phyloP scores from a whole-genome alignment of 495 filamentous ascomycete genomes.

The Gamarada debralockiae region DNA sequence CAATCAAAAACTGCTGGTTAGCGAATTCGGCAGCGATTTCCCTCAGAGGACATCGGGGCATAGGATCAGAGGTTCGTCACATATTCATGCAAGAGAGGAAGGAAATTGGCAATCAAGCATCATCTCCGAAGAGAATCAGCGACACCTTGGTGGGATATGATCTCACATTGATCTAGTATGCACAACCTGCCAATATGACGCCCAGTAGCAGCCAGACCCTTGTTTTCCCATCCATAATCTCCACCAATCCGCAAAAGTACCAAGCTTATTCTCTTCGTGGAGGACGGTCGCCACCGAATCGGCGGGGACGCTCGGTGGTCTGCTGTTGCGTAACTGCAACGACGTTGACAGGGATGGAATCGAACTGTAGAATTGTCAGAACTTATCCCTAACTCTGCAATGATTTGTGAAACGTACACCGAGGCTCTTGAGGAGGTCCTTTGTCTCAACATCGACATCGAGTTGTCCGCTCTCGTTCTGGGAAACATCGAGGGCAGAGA shows the following conservation, averaged over 20 bases:
- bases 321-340: slow-evolving; percentile 86
- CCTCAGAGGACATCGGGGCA: neutral
- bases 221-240: slow-evolving; percentile 21
- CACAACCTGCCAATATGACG: slow-evolving; percentile 44
- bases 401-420: slow-evolving; percentile 69
- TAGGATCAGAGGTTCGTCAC: neutral
- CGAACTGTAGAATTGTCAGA: slow-evolving; percentile 64
- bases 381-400: neutral
- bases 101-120: slow-evolving; percentile 86
- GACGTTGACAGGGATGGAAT: slow-evolving; percentile 93
- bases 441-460: slow-evolving; percentile 94
- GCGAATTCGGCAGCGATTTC: neutral
- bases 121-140: slow-evolving; percentile 72
- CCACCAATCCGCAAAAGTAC: slow-evolving; percentile 1
- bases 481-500: slow-evolving; percentile 96
- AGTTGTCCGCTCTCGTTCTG: slow-evolving; percentile 85
- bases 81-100: slow-evolving; percentile 3
- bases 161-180: slow-evolving; percentile 58
- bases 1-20: neutral
- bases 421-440: slow-evolving; percentile 96
- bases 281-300: slow-evolving; percentile 33
- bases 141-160: slow-evolving; percentile 77
- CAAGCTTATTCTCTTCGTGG: slow-evolving; percentile 35
- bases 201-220: slow-evolving; percentile 42
- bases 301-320: slow-evolving; percentile 68